Evolutionary conservation across 2,329 filamentous ascomycete species (phyloP).

Genomic region (Apiospora saccharicola): DNA sequence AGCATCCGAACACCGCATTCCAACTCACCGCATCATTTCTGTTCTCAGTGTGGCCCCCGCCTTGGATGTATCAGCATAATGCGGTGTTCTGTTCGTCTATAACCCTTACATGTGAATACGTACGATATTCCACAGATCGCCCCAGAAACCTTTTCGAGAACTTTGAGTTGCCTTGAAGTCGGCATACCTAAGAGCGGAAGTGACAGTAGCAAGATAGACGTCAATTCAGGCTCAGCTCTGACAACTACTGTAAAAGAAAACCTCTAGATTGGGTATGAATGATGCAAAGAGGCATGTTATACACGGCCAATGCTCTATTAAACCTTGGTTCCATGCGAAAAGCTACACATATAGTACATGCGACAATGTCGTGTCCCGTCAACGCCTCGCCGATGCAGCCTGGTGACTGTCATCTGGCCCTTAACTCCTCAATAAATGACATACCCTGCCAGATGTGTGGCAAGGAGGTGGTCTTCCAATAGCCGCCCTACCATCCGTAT

Average conservation of each 20-base stretch:
- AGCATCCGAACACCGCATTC: not conserved
- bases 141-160: not conserved
- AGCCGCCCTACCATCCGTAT: constrained; percentile 3
- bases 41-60: not conserved
- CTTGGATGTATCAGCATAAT: not conserved
- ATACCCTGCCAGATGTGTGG: not conserved
- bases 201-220: not conserved
- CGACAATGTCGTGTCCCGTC: not conserved
- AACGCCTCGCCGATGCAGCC: constrained; percentile 27
- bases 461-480: not conserved
- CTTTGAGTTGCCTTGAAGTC: not conserved
- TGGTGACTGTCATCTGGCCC: constrained; percentile 23
- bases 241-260: not conserved
- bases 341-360: constrained; percentile 16
- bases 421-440: constrained; percentile 26
- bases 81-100: not conserved
- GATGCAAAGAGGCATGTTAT: not conserved
- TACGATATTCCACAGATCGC: not conserved
- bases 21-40: not conserved
- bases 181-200: not conserved
- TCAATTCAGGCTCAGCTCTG: too few species aligned
- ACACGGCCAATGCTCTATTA: constrained; percentile 13
- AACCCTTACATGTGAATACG: not conserved
- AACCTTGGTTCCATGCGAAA: not conserved
- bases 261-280: not conserved